These are phyloP conservation scores for Xylaria sp. DNA, from an alignment of 2,329 filamentous ascomycete genomes.

Conservation along the genomic window DNA sequence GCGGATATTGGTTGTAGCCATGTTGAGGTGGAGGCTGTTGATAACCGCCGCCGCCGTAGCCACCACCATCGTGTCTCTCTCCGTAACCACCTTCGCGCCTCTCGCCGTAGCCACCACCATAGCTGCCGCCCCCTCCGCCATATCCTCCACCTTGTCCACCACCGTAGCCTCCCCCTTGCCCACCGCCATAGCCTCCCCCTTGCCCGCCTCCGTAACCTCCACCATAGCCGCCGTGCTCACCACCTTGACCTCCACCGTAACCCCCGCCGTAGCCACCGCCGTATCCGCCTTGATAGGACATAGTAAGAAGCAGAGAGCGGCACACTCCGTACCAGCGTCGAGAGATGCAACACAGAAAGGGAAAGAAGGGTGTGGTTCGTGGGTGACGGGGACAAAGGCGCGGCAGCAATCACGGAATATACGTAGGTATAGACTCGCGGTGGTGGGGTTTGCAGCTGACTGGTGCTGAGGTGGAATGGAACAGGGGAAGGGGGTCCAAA, in stretches of 20 bases:
- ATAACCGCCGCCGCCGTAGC: constrained; percentile 30
- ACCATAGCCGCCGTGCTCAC: not conserved
- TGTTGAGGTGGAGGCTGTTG: constrained; percentile 23
- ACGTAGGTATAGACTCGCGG: not conserved
- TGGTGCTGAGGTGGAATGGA: constrained; percentile 3
- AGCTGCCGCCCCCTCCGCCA: constrained; percentile 4
- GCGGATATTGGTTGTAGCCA: constrained; percentile 39
- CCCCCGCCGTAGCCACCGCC: constrained; percentile 3
- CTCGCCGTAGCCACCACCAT: constrained; percentile 21
- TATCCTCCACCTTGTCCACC: constrained; percentile 7
- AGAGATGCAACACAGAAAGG: not conserved
- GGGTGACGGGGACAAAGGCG: not conserved
- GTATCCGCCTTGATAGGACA: constrained; percentile 37
- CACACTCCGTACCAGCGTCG: not conserved
- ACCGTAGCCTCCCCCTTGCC: not conserved
- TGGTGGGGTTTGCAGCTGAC: constrained; percentile 10
- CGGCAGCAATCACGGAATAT: constrained; percentile 4
- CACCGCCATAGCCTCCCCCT: constrained; percentile 4
- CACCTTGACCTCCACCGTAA: not conserved
- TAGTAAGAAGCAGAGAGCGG: constrained; percentile 17
- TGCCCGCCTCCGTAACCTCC: not conserved
- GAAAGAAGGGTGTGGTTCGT: not conserved
- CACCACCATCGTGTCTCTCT: constrained; percentile 14
- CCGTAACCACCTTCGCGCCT: constrained; percentile 9
- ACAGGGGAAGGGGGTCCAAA: not conserved